A percentile compares a stretch with the other conserved stretches of the same genome.
Conservation (phyloP, 1,284 basidiomycete genomes). For the Naganishia albida region DNA sequence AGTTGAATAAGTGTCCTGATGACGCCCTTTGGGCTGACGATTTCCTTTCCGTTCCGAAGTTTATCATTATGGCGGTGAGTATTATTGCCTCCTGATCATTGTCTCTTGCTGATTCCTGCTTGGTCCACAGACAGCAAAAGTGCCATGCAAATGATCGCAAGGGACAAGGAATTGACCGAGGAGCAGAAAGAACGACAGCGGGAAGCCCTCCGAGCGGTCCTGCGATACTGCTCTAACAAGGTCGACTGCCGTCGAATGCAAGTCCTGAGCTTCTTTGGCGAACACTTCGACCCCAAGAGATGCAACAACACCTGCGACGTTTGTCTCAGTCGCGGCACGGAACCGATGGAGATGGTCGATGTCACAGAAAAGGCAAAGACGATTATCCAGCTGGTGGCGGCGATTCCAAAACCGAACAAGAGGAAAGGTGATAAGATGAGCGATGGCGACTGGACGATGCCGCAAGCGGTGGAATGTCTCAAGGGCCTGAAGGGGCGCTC, state of each 20-base stretch:
- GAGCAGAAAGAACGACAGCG: conserved; percentile 64
- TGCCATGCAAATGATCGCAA: conserved; percentile 61
- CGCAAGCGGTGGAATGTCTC: conserved; percentile 49
- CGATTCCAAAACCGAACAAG: conserved; percentile 33
- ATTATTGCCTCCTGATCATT: background rate
- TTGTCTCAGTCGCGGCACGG: conserved; percentile 45
- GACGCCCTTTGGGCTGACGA: background rate
- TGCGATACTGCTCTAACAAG: conserved; percentile 75
- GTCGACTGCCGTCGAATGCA: conserved; percentile 84
- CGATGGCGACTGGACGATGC: conserved; percentile 44
- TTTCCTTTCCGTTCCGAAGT: conserved; percentile 49
- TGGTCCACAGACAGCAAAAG: conserved; percentile 57
- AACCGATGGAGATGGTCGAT: conserved; percentile 41
- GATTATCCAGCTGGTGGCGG: conserved; percentile 45
- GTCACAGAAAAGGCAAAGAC: conserved; percentile 45
- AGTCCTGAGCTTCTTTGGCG: conserved; percentile 62
- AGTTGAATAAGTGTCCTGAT: conserved; percentile 18
- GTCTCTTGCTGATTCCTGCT: background rate
- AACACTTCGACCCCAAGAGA: conserved; percentile 48
- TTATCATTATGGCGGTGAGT: conserved; percentile 57
- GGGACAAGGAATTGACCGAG: conserved; percentile 55
- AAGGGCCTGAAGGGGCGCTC: conserved; percentile 43
- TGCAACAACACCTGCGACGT: conserved; percentile 53
- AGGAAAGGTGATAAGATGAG: conserved; percentile 10
- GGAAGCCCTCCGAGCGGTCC: conserved; percentile 62